Evolutionary conservation across 2,329 filamentous ascomycete species (phyloP), one percentile per base, ranked within the genome.

Genomic region (Fusarium agapanthi): DNA sequence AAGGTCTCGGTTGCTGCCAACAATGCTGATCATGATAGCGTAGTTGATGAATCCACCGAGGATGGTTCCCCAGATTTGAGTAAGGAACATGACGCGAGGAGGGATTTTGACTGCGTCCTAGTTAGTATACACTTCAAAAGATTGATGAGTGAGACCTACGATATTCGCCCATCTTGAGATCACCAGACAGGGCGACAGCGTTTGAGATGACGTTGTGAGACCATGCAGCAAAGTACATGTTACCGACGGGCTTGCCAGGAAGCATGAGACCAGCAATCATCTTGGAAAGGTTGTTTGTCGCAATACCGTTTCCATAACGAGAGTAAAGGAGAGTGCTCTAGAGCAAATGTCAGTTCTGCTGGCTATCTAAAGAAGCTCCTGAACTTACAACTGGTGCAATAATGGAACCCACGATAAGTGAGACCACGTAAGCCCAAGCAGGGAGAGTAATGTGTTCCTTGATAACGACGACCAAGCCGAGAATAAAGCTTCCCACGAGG

Each of bases 161-260:
- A 56, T 90, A 90, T 80, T 89, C 86, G 26, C 88, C 88, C 82
- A 89, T 84, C 79, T 90, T 90, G 30, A 90, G 76, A 68, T 89
- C 87, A 51, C 83, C 86, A 41, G 82, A 86, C 12, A 90, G 79
- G 60, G 80, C 85, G 48, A 89, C 84, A 0, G 83, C 80, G 55
- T 87, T 87, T 6, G 62, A 18, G 54, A 90, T 88, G 54, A 89
- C 86, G 41, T 86, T 88, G 78, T 90, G 88, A 3, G 87, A 89
- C 87, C 87, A 89, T 16, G 85, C 84, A 13, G 87, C 85, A 75
- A 89, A 89, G 76, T 88, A 89, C 85, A 89, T 87, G 77, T 89
- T 89, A 6, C 86, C 87, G 9, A 89, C 72, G 1, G 87, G 87
- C 3, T 84, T 83, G 4, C 83, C 85, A 4, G 87, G 87, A 6